These are phyloP conservation scores for Malus hybrid DNA, from an alignment of 331 rosid species.

Conservation along the genomic window DNA sequence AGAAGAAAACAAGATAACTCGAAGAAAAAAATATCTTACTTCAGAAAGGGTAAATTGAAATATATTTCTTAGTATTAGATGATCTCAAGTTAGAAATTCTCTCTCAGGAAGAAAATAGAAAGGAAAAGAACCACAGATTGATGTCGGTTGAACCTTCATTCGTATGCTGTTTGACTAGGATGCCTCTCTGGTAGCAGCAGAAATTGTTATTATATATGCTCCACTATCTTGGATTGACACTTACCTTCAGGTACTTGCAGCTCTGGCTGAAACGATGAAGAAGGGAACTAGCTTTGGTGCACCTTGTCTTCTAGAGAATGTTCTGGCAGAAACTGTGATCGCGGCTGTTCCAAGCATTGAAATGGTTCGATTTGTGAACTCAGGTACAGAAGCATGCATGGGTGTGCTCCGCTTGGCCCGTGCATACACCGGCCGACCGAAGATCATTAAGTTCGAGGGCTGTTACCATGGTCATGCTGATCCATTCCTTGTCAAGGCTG, in stretches of 20 bases:
- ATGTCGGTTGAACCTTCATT: background rate
- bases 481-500: constrained; percentile 95
- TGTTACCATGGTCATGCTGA: constrained; percentile 99
- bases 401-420: constrained; percentile 89
- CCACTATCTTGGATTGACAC: constrained; percentile 2
- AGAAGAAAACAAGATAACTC: too few species aligned
- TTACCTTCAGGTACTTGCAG: constrained; percentile 72
- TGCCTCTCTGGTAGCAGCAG: background rate
- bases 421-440: constrained; percentile 64
- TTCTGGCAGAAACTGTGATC: constrained; percentile 76
- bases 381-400: constrained; percentile 98
- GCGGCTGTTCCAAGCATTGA: constrained; percentile 87
- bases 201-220: background rate
- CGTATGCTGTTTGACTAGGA: background rate
- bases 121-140: too few species aligned
- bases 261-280: constrained; percentile 82
- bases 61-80: too few species aligned
- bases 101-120: too few species aligned
- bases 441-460: constrained; percentile 90
- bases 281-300: constrained; percentile 99
- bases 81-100: too few species aligned
- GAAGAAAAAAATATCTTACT: too few species aligned
- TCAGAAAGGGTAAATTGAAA: too few species aligned
- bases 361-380: constrained; percentile 96
- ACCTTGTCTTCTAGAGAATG: constrained; percentile 79